Evolutionary conservation across 2,329 filamentous ascomycete species (phyloP).

Genomic region (Colletotrichum sp.): DNA sequence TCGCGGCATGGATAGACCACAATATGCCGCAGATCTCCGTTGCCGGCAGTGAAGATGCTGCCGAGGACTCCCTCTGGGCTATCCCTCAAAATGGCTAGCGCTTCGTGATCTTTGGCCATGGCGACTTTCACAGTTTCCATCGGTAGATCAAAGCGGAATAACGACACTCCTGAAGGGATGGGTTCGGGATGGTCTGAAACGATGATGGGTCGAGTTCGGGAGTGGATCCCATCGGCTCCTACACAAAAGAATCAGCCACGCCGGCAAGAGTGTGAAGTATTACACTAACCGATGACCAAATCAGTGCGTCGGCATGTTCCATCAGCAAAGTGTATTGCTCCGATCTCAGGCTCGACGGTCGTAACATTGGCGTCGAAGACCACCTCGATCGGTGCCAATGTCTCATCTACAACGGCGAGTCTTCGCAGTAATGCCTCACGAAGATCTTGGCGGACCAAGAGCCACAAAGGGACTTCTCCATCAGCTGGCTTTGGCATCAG

Average conservation of each 20-base stretch:
- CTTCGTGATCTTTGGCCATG: not conserved
- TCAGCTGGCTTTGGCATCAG: not conserved
- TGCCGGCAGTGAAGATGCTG: not conserved
- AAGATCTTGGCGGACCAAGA: not conserved
- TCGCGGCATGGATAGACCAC: not conserved
- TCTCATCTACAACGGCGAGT: not conserved
- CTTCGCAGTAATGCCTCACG: not conserved
- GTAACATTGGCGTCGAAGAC: not conserved
- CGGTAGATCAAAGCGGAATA: not conserved
- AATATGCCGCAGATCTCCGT: not conserved
- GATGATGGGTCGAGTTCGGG: not conserved
- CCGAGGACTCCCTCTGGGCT: not conserved
- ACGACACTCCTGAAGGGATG: not conserved
- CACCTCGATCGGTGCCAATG: not conserved
- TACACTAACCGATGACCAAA: not conserved
- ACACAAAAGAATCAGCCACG: not conserved
- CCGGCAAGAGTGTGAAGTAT: not conserved
- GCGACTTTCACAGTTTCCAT: too few relatives aligned
- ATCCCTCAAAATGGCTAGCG: not conserved
- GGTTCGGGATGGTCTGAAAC: not conserved
- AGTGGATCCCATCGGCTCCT: not conserved
- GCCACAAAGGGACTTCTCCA: not conserved
- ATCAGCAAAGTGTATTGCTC: not conserved
- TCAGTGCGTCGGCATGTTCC: not conserved
- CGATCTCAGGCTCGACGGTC: not conserved